Percentiles rank a stretch among this genome's conserved stretches.
Evolutionary conservation across 306 rosid species (phyloP).

Genomic region (Canavalia ensiformis): DNA sequence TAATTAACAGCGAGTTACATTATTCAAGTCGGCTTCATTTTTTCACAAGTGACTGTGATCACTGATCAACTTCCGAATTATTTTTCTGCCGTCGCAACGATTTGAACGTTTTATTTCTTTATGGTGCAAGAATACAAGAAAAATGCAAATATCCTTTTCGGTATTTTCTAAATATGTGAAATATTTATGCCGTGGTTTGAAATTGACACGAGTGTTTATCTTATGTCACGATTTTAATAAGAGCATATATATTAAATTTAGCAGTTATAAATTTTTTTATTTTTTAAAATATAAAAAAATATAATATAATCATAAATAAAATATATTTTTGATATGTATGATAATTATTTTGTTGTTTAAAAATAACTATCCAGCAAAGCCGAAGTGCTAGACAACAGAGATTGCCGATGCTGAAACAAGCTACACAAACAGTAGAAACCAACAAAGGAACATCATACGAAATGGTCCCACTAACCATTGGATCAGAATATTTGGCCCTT

Average conservation of each 20-base stretch:
- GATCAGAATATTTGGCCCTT: constrained; percentile 47
- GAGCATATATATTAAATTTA: no score
- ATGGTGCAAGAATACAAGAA: constrained; percentile 13
- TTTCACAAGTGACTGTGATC: constrained; percentile 13
- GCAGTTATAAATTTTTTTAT: no score
- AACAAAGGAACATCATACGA: constrained; percentile 35
- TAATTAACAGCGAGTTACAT: neutral
- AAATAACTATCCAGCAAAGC: neutral
- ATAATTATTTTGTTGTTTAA: neutral
- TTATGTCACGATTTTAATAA: neutral
- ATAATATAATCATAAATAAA: no score
- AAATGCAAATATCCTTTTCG: constrained; percentile 10
- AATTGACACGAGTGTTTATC: constrained; percentile 35
- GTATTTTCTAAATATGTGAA: constrained; percentile 25
- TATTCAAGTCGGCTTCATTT: constrained; percentile 37
- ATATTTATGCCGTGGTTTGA: constrained; percentile 16
- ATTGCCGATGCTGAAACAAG: constrained; percentile 42
- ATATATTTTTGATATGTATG: no score
- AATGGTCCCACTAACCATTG: constrained; percentile 47
- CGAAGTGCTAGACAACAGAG: constrained; percentile 46
- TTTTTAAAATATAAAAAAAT: no score
- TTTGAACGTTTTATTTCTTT: constrained; percentile 13
- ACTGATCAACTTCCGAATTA: neutral
- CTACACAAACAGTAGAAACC: constrained; percentile 36
- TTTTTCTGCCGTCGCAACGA: constrained; percentile 44